Evolutionary conservation across 768 basidiomycete species (phyloP).

Genomic region (Sarcomyxa edulis): DNA sequence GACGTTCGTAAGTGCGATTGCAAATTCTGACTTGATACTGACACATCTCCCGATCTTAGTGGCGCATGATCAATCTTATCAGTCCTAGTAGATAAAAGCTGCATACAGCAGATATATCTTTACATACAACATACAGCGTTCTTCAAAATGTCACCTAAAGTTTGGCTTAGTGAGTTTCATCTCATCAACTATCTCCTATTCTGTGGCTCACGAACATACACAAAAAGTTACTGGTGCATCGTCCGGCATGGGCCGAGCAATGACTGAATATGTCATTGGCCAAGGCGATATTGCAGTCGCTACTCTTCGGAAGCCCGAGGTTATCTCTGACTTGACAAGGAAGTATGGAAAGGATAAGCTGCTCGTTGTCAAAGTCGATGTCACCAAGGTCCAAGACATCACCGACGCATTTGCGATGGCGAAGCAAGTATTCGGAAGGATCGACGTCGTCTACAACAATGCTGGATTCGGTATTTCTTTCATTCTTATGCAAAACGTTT

Average conservation of each 20-base stretch:
- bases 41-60: no score
- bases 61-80: no score
- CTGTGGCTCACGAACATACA: no score
- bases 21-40: no score
- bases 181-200: no score
- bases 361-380: constrained; percentile 33
- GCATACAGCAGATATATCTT: no score
- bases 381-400: constrained; percentile 25
- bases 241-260: constrained; percentile 29
- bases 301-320: constrained; percentile 32
- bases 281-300: constrained; percentile 37
- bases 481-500: no score
- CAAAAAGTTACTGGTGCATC: constrained; percentile 31
- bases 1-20: no score
- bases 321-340: constrained; percentile 20
- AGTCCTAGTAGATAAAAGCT: no score
- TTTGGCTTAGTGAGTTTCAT: no score
- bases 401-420: constrained; percentile 26
- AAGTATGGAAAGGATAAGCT: constrained; percentile 25
- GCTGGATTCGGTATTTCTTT: constrained; percentile 32
- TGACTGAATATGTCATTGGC: constrained; percentile 26
- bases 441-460: constrained; percentile 42
- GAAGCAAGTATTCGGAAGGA: constrained; percentile 26
- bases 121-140: no score
- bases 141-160: no score